Conservation (phyloP, 345 rosid genomes). For the Boechera retrofracta region DNA sequence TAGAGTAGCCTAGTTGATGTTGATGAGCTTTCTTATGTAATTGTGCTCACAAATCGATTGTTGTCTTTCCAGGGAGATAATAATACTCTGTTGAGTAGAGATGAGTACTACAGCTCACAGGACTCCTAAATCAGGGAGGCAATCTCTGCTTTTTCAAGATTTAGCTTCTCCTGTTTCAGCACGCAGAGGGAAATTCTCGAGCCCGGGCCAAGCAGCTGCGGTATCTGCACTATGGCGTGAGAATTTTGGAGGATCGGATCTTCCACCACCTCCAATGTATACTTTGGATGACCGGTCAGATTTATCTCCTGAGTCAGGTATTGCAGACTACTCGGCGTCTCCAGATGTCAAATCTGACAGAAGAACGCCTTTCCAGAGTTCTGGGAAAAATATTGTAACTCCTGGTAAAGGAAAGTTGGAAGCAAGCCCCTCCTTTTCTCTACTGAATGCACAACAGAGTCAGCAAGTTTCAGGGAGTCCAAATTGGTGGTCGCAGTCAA, state of each 20-base stretch:
- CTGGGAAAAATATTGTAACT: constrained; percentile 61
- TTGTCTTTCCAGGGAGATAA: constrained; percentile 34
- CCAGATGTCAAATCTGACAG: constrained; percentile 72
- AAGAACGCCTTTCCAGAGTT: constrained; percentile 58
- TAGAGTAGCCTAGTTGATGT: constrained; percentile 2
- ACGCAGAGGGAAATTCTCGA: constrained; percentile 77
- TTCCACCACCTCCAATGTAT: constrained; percentile 94
- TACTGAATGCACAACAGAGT: constrained; percentile 62
- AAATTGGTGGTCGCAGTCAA: constrained; percentile 80
- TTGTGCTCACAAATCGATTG: not conserved
- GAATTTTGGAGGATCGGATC: constrained; percentile 80
- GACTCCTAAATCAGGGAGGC: constrained; percentile 88
- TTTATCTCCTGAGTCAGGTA: constrained; percentile 89
- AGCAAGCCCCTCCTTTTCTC: constrained; percentile 66
- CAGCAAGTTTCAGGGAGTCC: constrained; percentile 66
- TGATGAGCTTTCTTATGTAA: constrained; percentile 15
- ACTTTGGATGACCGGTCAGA: constrained; percentile 90
- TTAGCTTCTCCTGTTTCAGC: constrained; percentile 85
- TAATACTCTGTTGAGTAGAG: constrained; percentile 17
- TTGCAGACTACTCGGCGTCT: constrained; percentile 71
- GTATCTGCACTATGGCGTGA: constrained; percentile 99
- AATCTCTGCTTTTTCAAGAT: constrained; percentile 84
- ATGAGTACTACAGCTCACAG: constrained; percentile 68
- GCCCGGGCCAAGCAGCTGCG: constrained; percentile 85
- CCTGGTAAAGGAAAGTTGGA: constrained; percentile 64